Base-by-base conservation (phyloP, 106 monocot genomes). In the Apostasia ramifera region DNA sequence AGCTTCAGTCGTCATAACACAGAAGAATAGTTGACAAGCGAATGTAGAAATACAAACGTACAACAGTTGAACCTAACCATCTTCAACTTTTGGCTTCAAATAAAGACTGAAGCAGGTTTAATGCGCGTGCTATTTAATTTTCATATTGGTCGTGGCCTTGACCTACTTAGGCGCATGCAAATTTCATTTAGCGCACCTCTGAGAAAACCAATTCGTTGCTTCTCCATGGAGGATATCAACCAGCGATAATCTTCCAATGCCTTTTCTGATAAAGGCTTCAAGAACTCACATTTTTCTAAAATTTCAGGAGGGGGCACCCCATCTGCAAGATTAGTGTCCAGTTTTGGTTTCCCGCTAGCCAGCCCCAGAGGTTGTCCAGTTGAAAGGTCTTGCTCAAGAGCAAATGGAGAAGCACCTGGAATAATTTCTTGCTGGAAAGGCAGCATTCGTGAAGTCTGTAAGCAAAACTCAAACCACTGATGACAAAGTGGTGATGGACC, bases 401-500 rank as follows among this genome's bases (percentile, higher is more conserved):
- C 59, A 38, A 76, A 63, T 2, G 97, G 97, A 40, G 89, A 77
- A 58, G 89, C 82, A 47, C 97, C 92, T 39, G 92, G 78, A 53
- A 90, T 65, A 42, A 98, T 72, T 58, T 83, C 83, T 41, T 98
- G 82, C 63, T 78, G 78, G 61, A 90, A 98, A 52, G 92, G 85
- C 48, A 87, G 65, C 14, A 67, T 81, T 52, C 92, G 78, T 8
- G 87, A 72, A 39, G 67, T 70, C 70, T 93, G 97, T 60, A 98
- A 72, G 72, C 92, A 92, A 79, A 98, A 98, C 37, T 92, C 89
- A 13, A 98, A 73, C 97, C 97, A 98, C 56, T 98, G 97, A 76
- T 93, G 65, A 48, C 90, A 68, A 10, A 98, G 77, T 10, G 92
- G 97, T 40, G 97, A 90, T 66, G 92, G 87, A 11, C 97, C 68